Evolutionary conservation across 2,329 filamentous ascomycete species (phyloP).

Genomic region (Neofusicoccum laricinum): DNA sequence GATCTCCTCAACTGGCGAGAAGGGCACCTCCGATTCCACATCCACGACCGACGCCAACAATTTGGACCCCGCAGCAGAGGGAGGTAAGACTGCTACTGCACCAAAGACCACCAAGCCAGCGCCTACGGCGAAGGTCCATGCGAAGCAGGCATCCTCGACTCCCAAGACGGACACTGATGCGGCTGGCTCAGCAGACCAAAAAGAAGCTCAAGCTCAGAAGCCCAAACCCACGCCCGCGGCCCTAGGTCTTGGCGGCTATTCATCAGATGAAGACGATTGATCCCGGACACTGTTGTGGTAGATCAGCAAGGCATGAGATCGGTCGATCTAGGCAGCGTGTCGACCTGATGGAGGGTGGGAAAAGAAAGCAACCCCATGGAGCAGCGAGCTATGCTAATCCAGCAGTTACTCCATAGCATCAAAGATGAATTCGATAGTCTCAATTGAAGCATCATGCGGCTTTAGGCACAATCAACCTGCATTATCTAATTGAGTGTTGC

Average conservation of each 20-base stretch:
- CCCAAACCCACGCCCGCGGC: slow-evolving; percentile 2
- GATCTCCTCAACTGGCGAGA: slow-evolving; percentile 27
- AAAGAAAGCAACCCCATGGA: background rate
- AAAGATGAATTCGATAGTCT: background rate
- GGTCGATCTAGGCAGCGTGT: background rate
- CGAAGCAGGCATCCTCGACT: background rate
- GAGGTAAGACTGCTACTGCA: background rate
- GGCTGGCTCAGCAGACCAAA: background rate
- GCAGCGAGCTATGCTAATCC: background rate
- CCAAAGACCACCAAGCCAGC: background rate
- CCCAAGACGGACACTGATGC: background rate
- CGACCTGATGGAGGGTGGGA: background rate
- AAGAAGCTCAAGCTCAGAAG: background rate
- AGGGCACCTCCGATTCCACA: background rate
- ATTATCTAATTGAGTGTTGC: background rate
- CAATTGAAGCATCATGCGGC: background rate
- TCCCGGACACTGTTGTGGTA: too few relatives aligned
- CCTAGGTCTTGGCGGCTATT: slow-evolving; percentile 8
- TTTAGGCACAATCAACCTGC: background rate
- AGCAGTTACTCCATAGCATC: background rate
- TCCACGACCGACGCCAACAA: background rate
- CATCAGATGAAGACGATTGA: slow-evolving; percentile 15
- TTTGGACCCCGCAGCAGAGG: background rate
- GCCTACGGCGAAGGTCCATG: background rate
- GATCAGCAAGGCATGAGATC: background rate